phyloP scores from a whole-genome alignment of 768 basidiomycete species.

The Gloeophyllum trabeum region DNA sequence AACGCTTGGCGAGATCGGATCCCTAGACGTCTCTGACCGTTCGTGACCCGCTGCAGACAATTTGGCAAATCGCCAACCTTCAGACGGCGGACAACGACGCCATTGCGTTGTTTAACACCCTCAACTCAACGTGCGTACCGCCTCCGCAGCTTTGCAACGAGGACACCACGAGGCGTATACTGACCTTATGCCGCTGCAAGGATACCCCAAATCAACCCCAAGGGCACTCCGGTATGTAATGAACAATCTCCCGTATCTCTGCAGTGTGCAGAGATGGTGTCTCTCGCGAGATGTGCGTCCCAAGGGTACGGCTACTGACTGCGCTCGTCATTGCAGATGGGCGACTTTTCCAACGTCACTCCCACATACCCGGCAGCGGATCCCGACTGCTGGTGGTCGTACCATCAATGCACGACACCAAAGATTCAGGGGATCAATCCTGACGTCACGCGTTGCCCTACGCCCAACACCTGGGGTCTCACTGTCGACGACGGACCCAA shows the following conservation, averaged over 20 bases:
- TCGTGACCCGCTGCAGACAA: background rate
- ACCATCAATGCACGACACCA: slow-evolving; percentile 30
- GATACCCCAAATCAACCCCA: background rate
- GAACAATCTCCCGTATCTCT: slow-evolving; percentile 10
- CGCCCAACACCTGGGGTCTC: slow-evolving; percentile 48
- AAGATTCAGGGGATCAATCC: slow-evolving; percentile 29
- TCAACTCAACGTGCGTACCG: background rate
- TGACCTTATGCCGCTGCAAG: background rate
- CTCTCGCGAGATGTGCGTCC: too few relatives aligned
- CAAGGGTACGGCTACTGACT: slow-evolving; percentile 11
- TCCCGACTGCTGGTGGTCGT: slow-evolving; percentile 26
- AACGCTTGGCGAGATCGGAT: background rate
- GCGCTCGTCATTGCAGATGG: slow-evolving; percentile 8
- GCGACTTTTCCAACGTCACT: slow-evolving; percentile 19
- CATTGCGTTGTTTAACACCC: background rate
- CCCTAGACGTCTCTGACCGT: background rate
- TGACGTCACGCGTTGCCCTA: slow-evolving; percentile 37
- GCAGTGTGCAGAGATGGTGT: background rate
- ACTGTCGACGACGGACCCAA: slow-evolving; percentile 59
- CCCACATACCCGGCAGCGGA: slow-evolving; percentile 20
- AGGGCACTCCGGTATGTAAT: slow-evolving; percentile 5
- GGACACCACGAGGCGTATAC: too few relatives aligned
- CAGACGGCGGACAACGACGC: background rate
- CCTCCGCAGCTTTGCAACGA: too few relatives aligned
- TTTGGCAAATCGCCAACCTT: background rate